phyloP scores from a whole-genome alignment of 768 basidiomycete species.

The Rhodotorula kratochvilovae region DNA sequence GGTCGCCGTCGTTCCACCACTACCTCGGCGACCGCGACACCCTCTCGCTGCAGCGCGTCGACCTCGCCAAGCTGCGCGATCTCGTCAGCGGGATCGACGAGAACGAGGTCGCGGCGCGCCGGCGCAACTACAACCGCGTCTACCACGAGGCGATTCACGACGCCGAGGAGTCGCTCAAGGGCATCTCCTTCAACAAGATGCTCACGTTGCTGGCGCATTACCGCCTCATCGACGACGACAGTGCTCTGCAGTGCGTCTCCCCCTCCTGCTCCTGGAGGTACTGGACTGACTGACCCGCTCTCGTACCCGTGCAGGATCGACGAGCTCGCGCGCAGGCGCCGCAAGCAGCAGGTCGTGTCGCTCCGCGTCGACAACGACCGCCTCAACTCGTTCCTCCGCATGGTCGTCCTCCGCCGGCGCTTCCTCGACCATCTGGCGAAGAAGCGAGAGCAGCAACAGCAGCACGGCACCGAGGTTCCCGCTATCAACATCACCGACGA shows the following conservation, averaged over 20 bases:
- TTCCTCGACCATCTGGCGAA: conserved; percentile 16
- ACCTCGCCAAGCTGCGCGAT: conserved; percentile 60
- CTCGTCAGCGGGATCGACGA: conserved; percentile 65
- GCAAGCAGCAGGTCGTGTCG: conserved; percentile 10
- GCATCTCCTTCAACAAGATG: conserved; percentile 89
- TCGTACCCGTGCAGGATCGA: conserved; percentile 24
- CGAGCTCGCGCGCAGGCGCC: conserved; percentile 25
- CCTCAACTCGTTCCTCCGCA: conserved; percentile 21
- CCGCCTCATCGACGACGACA: conserved; percentile 81
- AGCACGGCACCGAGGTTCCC: neutral
- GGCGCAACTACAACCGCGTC: conserved; percentile 66
- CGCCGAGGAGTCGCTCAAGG: conserved; percentile 64
- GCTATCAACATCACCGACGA: conserved; percentile 7
- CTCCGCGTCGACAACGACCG: conserved; percentile 20
- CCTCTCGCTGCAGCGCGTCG: conserved; percentile 54
- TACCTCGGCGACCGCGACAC: conserved; percentile 19
- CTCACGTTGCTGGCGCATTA: conserved; percentile 80
- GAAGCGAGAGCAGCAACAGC: neutral
- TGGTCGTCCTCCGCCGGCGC: conserved; percentile 22
- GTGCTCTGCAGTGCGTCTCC: conserved; percentile 72
- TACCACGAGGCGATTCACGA: conserved; percentile 73
- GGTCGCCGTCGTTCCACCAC: conserved; percentile 44
- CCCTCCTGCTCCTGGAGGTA: neutral
- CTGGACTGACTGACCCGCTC: neutral
- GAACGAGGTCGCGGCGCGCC: conserved; percentile 59